Conservation (phyloP, 257 asterid species). For the Solanum corneliomulleri region DNA sequence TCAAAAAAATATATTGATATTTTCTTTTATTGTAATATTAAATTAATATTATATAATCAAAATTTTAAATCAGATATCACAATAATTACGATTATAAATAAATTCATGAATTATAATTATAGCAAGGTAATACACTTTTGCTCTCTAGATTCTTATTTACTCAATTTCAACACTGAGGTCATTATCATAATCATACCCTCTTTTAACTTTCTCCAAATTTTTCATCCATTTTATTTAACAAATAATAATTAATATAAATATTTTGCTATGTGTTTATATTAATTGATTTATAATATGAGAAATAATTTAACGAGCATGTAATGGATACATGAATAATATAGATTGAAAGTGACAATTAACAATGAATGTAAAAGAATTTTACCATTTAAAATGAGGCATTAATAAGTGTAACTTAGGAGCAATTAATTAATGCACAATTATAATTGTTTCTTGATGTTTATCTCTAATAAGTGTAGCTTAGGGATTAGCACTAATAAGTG, state of each 20-base stretch:
- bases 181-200: neutral
- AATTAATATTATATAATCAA: neutral
- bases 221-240: no score
- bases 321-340: no score
- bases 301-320: neutral
- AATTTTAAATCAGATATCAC: no score
- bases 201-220: neutral
- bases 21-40: neutral
- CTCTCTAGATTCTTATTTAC: neutral
- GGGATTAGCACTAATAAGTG: neutral
- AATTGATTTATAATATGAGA: no score
- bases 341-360: neutral
- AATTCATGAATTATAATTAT: no score
- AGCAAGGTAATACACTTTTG: neutral
- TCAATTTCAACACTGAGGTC: neutral
- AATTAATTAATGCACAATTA: neutral
- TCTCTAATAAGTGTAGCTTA: neutral
- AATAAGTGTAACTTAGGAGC: neutral
- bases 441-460: neutral
- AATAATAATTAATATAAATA: no score
- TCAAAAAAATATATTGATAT: neutral
- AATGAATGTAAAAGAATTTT: no score
- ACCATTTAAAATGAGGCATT: neutral
- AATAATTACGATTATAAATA: no score
- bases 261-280: no score